These are phyloP conservation scores for Anthracocystis panici-leucophaei DNA, from an alignment of 1,284 basidiomycete species.

Conservation along the genomic window DNA sequence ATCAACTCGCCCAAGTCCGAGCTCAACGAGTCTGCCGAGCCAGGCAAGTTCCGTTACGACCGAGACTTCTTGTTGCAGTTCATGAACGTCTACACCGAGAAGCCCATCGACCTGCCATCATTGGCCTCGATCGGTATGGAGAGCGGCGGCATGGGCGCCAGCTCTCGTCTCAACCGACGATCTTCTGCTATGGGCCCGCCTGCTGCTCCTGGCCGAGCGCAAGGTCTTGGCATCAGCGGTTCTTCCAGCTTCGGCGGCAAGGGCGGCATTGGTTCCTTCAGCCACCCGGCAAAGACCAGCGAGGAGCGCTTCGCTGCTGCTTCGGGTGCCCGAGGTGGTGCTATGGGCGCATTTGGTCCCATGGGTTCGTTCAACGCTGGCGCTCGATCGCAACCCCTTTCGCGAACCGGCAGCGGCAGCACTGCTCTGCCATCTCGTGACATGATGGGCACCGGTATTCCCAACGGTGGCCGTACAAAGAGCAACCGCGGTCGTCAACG, in stretches of 20 bases:
- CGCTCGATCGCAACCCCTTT: conserved; percentile 65
- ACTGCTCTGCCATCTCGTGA: conserved; percentile 66
- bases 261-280: conserved; percentile 59
- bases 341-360: conserved; percentile 62
- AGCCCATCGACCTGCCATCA: conserved; percentile 87
- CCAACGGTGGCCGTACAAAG: conserved; percentile 63
- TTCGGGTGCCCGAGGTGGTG: conserved; percentile 44
- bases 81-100: conserved; percentile 93
- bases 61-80: conserved; percentile 98
- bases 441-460: conserved; percentile 68
- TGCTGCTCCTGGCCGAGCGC: conserved; percentile 52
- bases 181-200: conserved; percentile 63
- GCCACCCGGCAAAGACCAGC: conserved; percentile 65
- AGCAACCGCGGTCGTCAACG: conserved; percentile 67
- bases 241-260: conserved; percentile 62
- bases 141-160: conserved; percentile 54
- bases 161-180: conserved; percentile 55
- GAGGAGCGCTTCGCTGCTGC: conserved; percentile 68
- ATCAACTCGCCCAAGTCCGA: conserved; percentile 85
- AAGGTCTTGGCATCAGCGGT: conserved; percentile 61
- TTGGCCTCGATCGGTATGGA: conserved; percentile 86
- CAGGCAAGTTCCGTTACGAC: conserved; percentile 96
- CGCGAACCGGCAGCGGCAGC: conserved; percentile 67
- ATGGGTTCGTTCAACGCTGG: conserved; percentile 67
- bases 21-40: conserved; percentile 82